Base-by-base conservation (phyloP, 441 rosid species). In the Macaranga tanarius region DNA sequence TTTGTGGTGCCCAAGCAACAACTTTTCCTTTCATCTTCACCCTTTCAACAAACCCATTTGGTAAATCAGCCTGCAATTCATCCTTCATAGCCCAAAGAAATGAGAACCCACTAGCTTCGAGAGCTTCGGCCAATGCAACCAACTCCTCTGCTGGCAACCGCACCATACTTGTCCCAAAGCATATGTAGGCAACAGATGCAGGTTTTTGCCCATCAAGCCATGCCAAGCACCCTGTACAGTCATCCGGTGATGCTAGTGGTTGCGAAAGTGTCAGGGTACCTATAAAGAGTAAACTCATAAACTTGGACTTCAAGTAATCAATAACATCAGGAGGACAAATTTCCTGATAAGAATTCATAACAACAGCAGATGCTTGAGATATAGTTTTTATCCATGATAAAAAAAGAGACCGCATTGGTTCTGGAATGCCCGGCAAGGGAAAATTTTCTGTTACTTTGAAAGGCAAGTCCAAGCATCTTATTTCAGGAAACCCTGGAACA, bases 1-100 rank as follows among this genome's bases (percentile, higher is more conserved):
- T 22, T 22, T 74, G 72, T 0, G 71, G 59, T 11, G 34, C 59
- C 72, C 77, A 65, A 7, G 59, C 25, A 55, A 73, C 76, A 9
- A 57, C 57, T 55, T 65, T 73, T 56, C 70, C 65, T 10, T 28
- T 19, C 67, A 0, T 10, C 3, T n/a, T 13, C 5, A 11, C n/a
- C 48, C 76, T 65, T 10, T 65, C 70, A 19, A 62, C 44, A 25
- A 73, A 73, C n/a, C 17, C 76, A 7, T 58, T 13, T 56, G 71
- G 76, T 28, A 65, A 11, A 38, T 17, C 0, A 17, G 25, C 16
- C 48, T 55, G 45, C 2, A 45, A 28, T 16, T 64, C 34, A 1
- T 65, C 59, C 5, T 20, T 65, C 2, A 73, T 16, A 8, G 65
- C 16, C 76, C 76, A 73, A 7, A 73, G 65, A 44, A 65, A 65